A percentile compares a stretch with the other conserved stretches of the same genome.
Evolutionary conservation across 176 grass and related monocot genomes (phyloP).

Genomic region (Triticum timopheevii): DNA sequence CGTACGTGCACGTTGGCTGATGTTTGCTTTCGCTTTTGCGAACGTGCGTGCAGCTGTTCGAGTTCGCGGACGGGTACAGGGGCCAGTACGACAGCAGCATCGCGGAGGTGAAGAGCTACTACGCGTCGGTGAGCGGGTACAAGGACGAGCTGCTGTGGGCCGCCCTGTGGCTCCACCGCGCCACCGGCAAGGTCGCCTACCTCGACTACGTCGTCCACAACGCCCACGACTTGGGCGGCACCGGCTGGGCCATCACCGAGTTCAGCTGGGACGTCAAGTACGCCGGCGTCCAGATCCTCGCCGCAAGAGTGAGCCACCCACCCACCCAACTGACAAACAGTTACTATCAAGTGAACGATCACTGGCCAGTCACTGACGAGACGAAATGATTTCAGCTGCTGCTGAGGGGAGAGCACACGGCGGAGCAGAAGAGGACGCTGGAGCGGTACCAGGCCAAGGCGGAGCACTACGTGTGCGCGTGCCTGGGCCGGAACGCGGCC

Average conservation of each 20-base stretch:
- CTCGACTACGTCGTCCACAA: slow-evolving; percentile 73
- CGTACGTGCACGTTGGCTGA: background rate
- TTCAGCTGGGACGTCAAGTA: slow-evolving; percentile 97
- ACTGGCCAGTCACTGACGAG: background rate
- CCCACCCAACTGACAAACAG: background rate
- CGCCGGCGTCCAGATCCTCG: slow-evolving; percentile 80
- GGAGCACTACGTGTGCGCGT: slow-evolving; percentile 71
- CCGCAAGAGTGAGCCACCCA: slow-evolving; percentile 45
- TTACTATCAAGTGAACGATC: background rate
- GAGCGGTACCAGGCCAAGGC: slow-evolving; percentile 74
- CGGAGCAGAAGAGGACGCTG: slow-evolving; percentile 40
- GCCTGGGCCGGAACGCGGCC: slow-evolving; percentile 52
- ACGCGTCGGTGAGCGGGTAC: slow-evolving; percentile 81
- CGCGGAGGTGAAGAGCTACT: slow-evolving; percentile 85
- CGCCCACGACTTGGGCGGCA: slow-evolving; percentile 61
- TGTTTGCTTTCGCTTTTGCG: background rate
- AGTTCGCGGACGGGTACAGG: slow-evolving; percentile 80
- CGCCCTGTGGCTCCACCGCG: slow-evolving; percentile 79
- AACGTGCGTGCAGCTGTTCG: slow-evolving; percentile 52
- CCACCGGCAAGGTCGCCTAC: slow-evolving; percentile 51
- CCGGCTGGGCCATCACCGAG: slow-evolving; percentile 82
- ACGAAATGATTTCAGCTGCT: slow-evolving; percentile 37
- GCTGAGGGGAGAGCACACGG: slow-evolving; percentile 44
- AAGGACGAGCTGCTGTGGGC: slow-evolving; percentile 86
- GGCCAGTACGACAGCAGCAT: slow-evolving; percentile 78